Evolutionary conservation across 148 eudicot species (phyloP), one percentile per base, ranked within the genome.

Genomic region (Chenopodium berlandieri): DNA sequence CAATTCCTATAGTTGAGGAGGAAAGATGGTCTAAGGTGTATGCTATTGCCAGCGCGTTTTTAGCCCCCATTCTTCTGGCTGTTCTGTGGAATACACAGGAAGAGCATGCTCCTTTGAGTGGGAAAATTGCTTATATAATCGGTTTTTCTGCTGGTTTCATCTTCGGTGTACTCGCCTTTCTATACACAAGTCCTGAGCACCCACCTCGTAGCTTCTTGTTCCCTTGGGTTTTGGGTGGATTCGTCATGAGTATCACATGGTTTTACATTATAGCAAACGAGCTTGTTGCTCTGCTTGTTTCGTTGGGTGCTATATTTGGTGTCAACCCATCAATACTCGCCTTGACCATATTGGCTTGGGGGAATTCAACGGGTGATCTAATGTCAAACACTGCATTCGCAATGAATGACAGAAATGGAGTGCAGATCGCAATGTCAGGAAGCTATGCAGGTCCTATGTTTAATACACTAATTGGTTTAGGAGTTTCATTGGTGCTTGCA

Each of bases 401-500:
- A 1, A 77, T 85, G 86, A 87, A 89, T 27, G 88, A 87, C 67
- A 80, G 87, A 56, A 87, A 91, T 4, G 96, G 96, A 13, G 86
- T 86, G 46, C 96, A 92, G 67, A 88, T 91, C 67, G 93, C 96
- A 4, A 92, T 92, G 90, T 91, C 96, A 0, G 96, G 96, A 3
- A 87, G 94, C 82, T 89, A 83, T 63, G 96, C 96, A 0, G 94
- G 94, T 48, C 96, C 96, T 25, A 91, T 89, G 96, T 92, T 92
- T 75, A 92, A 92, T 72, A 88, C 89, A 16, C 83, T 92, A n/a
- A 86, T 83, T 14, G 96, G 96, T 22, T 69, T 92, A 56, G 96
- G 96, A 31, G 47, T 92, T 27, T 87, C 93, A 0, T 67, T 92
- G 88, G 83, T 92, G 17, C 65, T 87, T 10, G 92, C 90, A 84